Conservation (phyloP, 306 rosid species). For the Psophocarpus tetragonolobus region DNA sequence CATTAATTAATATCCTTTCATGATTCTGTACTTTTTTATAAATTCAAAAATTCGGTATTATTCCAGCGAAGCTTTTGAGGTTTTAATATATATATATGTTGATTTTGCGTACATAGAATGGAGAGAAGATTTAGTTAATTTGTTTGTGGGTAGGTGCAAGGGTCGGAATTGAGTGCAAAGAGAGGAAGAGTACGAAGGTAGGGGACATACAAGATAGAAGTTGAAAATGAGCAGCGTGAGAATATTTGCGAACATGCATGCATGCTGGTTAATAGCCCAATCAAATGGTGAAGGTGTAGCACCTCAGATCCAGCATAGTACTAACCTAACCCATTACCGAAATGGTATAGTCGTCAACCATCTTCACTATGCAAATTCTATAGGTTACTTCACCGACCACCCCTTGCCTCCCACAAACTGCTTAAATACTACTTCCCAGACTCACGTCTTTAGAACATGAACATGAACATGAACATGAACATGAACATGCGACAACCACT, state of each 20-base stretch:
- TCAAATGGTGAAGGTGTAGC: conserved; percentile 48
- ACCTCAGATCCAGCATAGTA: conserved; percentile 43
- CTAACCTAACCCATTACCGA: conserved; percentile 57
- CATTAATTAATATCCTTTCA: background rate
- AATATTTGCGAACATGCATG: conserved; percentile 52
- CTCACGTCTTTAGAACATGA: conserved; percentile 33
- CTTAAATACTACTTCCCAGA: conserved; percentile 48
- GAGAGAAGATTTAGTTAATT: too few relatives aligned
- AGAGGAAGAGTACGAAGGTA: conserved; percentile 38
- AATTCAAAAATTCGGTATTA: too few relatives aligned
- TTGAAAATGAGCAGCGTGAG: conserved; percentile 60
- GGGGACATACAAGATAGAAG: conserved; percentile 55
- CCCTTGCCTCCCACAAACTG: conserved; percentile 39
- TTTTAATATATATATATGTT: too few relatives aligned
- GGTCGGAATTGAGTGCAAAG: conserved; percentile 60
- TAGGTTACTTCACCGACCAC: conserved; percentile 62
- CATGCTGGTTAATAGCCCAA: conserved; percentile 54
- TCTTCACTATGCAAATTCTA: conserved; percentile 54
- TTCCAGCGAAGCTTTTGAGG: too few relatives aligned
- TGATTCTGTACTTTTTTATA: too few relatives aligned
- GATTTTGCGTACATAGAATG: too few relatives aligned
- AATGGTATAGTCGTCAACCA: conserved; percentile 54
- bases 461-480: conserved; percentile 5
- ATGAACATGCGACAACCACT: background rate
- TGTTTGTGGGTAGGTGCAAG: conserved; percentile 79